Conservation (phyloP, 2,329 filamentous ascomycete genomes). For the Cladosporium sp. region DNA sequence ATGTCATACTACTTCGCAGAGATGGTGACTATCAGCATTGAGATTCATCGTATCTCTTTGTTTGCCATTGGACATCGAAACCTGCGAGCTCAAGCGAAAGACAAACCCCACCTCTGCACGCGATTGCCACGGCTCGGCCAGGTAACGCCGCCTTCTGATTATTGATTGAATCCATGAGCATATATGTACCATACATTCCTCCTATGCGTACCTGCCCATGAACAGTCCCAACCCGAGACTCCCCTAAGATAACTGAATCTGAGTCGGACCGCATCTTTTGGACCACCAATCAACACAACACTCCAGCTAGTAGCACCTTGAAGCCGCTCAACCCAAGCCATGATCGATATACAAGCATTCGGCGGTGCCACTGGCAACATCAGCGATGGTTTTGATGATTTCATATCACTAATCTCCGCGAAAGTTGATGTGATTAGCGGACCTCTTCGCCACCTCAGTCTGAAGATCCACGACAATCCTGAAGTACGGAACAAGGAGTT, state of each 20-base stretch:
- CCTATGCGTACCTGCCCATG: too few relatives aligned
- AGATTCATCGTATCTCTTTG: too few relatives aligned
- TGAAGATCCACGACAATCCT: slow-evolving; percentile 50
- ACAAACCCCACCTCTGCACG: not conserved
- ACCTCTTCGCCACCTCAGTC: slow-evolving; percentile 44
- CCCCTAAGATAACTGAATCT: too few relatives aligned
- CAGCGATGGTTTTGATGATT: not conserved
- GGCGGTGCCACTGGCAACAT: not conserved
- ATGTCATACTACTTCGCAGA: too few relatives aligned
- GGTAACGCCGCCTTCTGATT: not conserved
- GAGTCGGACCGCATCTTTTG: too few relatives aligned
- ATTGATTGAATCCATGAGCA: not conserved
- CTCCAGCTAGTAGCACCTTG: too few relatives aligned
- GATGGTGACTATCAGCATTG: too few relatives aligned
- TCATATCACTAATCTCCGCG: not conserved
- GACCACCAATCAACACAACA: too few relatives aligned
- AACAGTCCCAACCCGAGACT: too few relatives aligned
- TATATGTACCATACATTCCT: not conserved
- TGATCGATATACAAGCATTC: not conserved
- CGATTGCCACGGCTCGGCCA: not conserved
- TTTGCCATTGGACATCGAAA: too few relatives aligned
- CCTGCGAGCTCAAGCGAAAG: too few relatives aligned
- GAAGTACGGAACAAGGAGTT: slow-evolving; percentile 48
- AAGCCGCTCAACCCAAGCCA: not conserved
- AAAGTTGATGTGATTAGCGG: slow-evolving; percentile 37